Conservation (phyloP, 805 yeast species). For the Zygoascus ofunaensis region DNA sequence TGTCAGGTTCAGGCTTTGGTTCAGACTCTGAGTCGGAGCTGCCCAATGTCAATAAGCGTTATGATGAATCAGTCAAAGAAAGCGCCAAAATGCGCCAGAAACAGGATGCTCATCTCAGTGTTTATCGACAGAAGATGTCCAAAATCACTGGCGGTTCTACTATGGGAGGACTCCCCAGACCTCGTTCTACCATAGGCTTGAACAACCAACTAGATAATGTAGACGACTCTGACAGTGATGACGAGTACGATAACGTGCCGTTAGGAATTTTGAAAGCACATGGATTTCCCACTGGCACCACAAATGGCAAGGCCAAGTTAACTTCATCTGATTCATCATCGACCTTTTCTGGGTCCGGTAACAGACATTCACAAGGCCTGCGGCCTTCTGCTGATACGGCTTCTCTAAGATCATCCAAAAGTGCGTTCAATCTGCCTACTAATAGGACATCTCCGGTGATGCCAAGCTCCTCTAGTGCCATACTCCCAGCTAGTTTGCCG, state of each 20-base stretch:
- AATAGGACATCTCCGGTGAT: background rate
- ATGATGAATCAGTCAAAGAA: conserved; percentile 17
- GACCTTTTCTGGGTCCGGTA: background rate
- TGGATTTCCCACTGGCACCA: conserved; percentile 26
- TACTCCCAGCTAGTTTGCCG: background rate
- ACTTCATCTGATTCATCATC: background rate
- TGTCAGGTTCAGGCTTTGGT: background rate
- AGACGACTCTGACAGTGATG: conserved; percentile 26
- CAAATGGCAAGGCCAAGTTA: background rate
- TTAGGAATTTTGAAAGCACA: conserved; percentile 33
- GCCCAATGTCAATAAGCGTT: conserved; percentile 8
- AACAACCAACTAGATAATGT: background rate
- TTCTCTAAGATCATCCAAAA: background rate
- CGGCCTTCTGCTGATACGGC: background rate
- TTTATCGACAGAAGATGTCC: conserved; percentile 35
- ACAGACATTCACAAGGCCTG: background rate
- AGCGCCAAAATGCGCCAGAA: conserved; percentile 25
- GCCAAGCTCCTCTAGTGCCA: background rate
- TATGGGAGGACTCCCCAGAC: conserved; percentile 11
- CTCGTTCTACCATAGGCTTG: conserved; percentile 1
- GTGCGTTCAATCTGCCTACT: background rate
- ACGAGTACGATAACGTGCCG: conserved; percentile 34
- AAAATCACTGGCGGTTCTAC: conserved; percentile 27
- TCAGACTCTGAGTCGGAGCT: conserved; percentile 11
- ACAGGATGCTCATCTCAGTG: conserved; percentile 34